Base-by-base conservation (phyloP, 1,284 basidiomycete genomes). In the Takashimella koratensis region DNA sequence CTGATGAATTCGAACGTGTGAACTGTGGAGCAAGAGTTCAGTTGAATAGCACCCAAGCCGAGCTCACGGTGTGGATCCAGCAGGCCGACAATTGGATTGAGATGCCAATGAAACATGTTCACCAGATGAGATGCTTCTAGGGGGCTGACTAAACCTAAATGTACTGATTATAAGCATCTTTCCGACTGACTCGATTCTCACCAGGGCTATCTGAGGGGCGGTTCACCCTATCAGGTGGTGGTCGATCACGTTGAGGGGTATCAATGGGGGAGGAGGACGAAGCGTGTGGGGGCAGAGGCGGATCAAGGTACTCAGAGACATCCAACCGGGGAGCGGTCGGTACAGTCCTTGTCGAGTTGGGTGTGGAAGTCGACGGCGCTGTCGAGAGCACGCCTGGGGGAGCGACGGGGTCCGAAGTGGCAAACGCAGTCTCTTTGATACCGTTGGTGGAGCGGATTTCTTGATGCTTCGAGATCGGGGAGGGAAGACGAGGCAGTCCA, bases 1-100 rank as follows among this genome's bases (percentile, higher is more conserved):
- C 67, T 63, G 4, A 72, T 57, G 51, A 68, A 67, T 2, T 43
- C 13, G 10, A 66, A 27, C 0, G 68, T 68, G 50, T 72, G 70
- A n/a, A 72, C 67, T 69, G 47, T 1, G 5, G 5, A 43, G 26
- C 19, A 51, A 36, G n/a, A 30, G 2, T n/a, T 10, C 49, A 19
- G 11, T 21, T 6, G 22, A 6, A 19, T 30, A 11, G 11, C 10
- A 40, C 6, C 4, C 4, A n/a, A 13, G 27, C 12, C 12, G 6
- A 4, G 52, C 59, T 45, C 43, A 66, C 64, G 47, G 13, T 65
- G 46, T 2, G 44, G 49, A 39, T 69, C 67, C 1, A 69, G 54
- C 0, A 69, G 57, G 1, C 61, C 67, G 4, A 69, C 60, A 22
- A 64, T 52, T 3, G 59, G 62, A 51, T 69, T 69, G 6, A 69